These are phyloP conservation scores for Botrytis pseudocinerea DNA, from an alignment of 2,329 filamentous ascomycete genomes.

Conservation along the genomic window DNA sequence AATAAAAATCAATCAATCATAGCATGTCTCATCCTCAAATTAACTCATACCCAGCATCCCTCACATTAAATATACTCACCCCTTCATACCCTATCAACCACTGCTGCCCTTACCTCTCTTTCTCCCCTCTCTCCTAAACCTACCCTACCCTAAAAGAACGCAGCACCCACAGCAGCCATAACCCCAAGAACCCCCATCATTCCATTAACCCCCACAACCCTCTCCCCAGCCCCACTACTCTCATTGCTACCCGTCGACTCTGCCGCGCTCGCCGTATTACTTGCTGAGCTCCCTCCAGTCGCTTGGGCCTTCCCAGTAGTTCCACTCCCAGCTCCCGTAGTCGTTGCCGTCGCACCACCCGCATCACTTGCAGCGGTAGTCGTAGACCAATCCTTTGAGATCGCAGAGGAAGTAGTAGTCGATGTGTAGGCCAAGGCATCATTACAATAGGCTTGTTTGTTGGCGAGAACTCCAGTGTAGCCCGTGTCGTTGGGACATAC, in stretches of 20 bases:
- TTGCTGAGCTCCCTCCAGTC: not conserved
- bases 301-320: constrained; percentile 21
- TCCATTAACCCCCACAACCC: not conserved
- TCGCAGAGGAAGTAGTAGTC: constrained; percentile 25
- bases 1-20: not conserved
- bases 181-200: not conserved
- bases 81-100: not conserved
- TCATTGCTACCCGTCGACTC: not conserved
- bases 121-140: no score
- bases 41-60: not conserved
- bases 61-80: not conserved
- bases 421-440: constrained; percentile 32
- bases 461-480: constrained; percentile 25
- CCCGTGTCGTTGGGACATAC: constrained; percentile 57
- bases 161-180: not conserved
- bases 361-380: constrained; percentile 19
- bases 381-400: constrained; percentile 29
- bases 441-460: constrained; percentile 35
- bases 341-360: constrained; percentile 4
- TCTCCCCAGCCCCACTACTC: not conserved
- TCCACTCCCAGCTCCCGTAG: constrained; percentile 13
- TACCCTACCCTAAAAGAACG: not conserved
- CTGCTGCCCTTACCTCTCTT: no score
- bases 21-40: not conserved
- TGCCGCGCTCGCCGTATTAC: constrained; percentile 25